Evolutionary conservation across 2,329 filamentous ascomycete genomes (phyloP).

Genomic region (Diaporthe eres): DNA sequence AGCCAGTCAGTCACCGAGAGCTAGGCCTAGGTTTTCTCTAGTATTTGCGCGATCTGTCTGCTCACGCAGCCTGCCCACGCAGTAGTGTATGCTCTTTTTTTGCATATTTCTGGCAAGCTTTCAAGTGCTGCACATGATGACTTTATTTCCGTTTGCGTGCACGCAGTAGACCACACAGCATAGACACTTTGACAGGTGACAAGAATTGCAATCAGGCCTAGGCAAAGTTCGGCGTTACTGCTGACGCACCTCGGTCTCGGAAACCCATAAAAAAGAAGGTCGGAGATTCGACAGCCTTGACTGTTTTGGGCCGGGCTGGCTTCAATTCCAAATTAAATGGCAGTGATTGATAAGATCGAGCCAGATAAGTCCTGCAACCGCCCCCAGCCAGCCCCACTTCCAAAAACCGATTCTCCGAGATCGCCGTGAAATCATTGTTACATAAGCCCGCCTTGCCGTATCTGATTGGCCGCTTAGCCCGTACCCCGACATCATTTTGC

Average conservation of each 20-base stretch:
- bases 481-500: conserved; percentile 35
- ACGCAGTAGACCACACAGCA: neutral
- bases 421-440: conserved; percentile 31
- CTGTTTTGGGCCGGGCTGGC: conserved; percentile 20
- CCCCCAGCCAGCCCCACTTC: conserved; percentile 16
- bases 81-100: neutral
- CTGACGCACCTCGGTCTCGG: conserved; percentile 25
- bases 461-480: conserved; percentile 20
- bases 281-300: conserved; percentile 27
- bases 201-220: neutral
- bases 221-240: conserved; percentile 2
- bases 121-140: neutral
- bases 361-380: neutral
- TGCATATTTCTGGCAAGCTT: neutral
- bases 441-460: fast-evolving
- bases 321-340: conserved; percentile 33
- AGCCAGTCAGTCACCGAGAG: no score
- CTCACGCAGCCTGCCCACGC: neutral
- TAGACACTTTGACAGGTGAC: neutral
- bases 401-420: conserved; percentile 36
- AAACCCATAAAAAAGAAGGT: conserved; percentile 24
- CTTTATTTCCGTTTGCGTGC: neutral
- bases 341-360: conserved; percentile 36
- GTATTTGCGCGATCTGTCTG: neutral
- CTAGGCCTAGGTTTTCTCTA: no score